Percentiles rank a stretch among this genome's conserved stretches.
Evolutionary conservation across 306 rosid species (phyloP).

Genomic region (Trifolium pratense): DNA sequence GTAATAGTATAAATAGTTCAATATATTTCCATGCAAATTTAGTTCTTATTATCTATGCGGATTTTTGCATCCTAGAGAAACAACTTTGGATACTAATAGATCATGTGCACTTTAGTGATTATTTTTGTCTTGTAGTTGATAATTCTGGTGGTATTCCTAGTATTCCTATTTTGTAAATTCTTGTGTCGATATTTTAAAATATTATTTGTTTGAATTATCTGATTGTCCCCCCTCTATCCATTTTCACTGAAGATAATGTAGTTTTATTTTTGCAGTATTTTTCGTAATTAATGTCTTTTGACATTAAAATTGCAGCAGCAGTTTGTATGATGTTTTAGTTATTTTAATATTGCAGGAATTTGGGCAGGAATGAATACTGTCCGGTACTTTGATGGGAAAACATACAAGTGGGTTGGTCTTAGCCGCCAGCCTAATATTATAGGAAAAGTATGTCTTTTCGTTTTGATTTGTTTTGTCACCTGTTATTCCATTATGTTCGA

Average conservation of each 20-base stretch:
- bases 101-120: not conserved
- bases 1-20: constrained; percentile 6
- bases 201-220: not conserved
- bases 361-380: constrained; percentile 99
- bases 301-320: constrained; percentile 15
- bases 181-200: not conserved
- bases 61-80: constrained; percentile 1
- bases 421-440: constrained; percentile 97
- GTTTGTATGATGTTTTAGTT: constrained; percentile 36
- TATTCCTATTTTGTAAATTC: not conserved
- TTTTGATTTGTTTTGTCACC: constrained; percentile 28
- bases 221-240: not conserved
- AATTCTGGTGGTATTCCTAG: not conserved
- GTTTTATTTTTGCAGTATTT: not conserved
- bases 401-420: constrained; percentile 98
- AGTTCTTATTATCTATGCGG: not conserved
- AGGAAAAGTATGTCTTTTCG: constrained; percentile 67
- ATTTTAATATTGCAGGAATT: constrained; percentile 68
- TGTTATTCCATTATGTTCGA: constrained; percentile 6
- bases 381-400: constrained; percentile 94
- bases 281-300: not conserved
- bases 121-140: not conserved
- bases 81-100: not conserved
- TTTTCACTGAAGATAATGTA: no score
- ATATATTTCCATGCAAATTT: not conserved